These are phyloP conservation scores for Colletotrichum sp. DNA, from an alignment of 2,329 filamentous ascomycete species.

Conservation along the genomic window DNA sequence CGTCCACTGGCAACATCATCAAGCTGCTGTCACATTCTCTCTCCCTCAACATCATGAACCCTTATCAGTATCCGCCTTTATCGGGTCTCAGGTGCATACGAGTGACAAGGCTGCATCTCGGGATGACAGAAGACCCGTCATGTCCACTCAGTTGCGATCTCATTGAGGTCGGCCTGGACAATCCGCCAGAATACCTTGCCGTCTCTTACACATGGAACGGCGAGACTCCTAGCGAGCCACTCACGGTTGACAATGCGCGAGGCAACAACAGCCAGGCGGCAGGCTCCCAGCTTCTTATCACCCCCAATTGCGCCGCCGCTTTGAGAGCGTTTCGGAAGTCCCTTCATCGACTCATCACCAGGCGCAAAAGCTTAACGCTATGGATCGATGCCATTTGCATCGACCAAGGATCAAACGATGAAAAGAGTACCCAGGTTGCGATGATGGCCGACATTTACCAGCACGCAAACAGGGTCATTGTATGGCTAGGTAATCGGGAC, in stretches of 20 bases:
- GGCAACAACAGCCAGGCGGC: rapidly evolving
- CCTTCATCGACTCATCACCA: neutral
- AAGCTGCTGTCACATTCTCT: rapidly evolving
- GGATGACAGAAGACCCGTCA: rapidly evolving
- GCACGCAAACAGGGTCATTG: neutral
- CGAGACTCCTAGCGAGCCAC: neutral
- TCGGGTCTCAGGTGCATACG: neutral
- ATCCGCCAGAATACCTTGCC: neutral
- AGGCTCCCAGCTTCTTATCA: rapidly evolving
- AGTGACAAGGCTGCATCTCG: neutral
- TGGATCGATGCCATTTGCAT: neutral
- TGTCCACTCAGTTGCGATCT: neutral
- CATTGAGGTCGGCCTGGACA: rapidly evolving
- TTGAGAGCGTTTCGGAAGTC: neutral
- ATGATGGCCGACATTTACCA: neutral
- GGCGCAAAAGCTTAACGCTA: neutral
- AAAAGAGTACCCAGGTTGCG: neutral
- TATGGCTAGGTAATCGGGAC: neutral
- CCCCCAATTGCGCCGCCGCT: neutral
- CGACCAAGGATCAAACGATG: neutral
- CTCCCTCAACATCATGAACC: neutral
- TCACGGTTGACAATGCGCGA: neutral
- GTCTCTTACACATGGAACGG: neutral
- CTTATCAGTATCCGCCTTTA: neutral
- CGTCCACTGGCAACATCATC: no score